These are phyloP conservation scores for Hygrophorus russula DNA, from an alignment of 768 basidiomycete species.

Conservation along the genomic window DNA sequence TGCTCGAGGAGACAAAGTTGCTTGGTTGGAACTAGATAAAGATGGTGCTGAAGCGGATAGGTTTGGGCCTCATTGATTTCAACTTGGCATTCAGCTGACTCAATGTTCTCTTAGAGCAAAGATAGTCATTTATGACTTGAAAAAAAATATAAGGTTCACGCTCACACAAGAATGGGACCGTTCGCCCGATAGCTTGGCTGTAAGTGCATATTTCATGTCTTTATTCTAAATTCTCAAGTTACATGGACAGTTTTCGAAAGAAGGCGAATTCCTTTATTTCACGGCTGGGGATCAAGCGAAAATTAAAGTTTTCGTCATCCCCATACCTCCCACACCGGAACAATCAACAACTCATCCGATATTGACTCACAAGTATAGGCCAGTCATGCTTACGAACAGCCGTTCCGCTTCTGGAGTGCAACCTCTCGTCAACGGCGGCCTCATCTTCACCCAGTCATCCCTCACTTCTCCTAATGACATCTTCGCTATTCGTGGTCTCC, in stretches of 20 bases:
- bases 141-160: conserved; percentile 53
- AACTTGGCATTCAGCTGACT: not conserved
- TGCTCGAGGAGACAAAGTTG: conserved; percentile 54
- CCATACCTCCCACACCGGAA: conserved; percentile 51
- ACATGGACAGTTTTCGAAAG: conserved; percentile 55
- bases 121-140: conserved; percentile 70
- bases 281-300: conserved; percentile 72
- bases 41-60: conserved; percentile 90
- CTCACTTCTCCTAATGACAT: conserved; percentile 74
- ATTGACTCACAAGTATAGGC: conserved; percentile 36
- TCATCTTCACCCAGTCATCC: conserved; percentile 67
- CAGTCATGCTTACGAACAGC: conserved; percentile 45
- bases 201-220: conserved; percentile 20
- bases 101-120: conserved; percentile 37
- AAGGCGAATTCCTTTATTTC: conserved; percentile 58
- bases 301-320: conserved; percentile 61
- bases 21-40: conserved; percentile 80
- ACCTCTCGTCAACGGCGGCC: conserved; percentile 42
- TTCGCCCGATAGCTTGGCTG: conserved; percentile 51
- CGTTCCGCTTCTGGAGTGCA: conserved; percentile 54
- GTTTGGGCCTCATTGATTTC: conserved; percentile 18
- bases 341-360: conserved; percentile 41
- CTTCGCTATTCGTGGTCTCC: conserved; percentile 46
- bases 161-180: conserved; percentile 83
- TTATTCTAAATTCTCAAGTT: not conserved